Conservation (phyloP, 2,329 filamentous ascomycete genomes). For the Diplodia intermedia region DNA sequence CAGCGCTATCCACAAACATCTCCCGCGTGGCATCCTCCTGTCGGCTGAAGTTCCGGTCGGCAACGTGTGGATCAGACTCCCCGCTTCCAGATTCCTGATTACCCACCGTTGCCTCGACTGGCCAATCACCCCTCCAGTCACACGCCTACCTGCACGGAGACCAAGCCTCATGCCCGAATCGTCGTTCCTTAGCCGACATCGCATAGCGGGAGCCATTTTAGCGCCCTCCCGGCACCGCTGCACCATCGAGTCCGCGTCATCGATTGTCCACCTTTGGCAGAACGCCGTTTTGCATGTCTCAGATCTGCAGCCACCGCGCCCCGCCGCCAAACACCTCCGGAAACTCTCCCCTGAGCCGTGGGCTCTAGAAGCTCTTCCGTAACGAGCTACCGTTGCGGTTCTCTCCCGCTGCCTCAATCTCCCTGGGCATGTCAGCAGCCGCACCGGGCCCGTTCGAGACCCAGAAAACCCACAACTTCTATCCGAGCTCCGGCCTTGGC, state of each 20-base stretch:
- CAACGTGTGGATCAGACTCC: neutral
- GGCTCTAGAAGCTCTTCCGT: neutral
- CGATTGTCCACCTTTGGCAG: neutral
- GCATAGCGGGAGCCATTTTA: conserved; percentile 4
- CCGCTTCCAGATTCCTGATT: neutral
- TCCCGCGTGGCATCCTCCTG: neutral
- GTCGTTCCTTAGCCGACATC: neutral
- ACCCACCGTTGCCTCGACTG: neutral
- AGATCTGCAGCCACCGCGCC: neutral
- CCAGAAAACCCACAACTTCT: neutral
- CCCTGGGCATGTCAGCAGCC: neutral
- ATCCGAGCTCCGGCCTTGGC: conserved; percentile 7
- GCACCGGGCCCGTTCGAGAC: neutral
- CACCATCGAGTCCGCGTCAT: conserved; percentile 2
- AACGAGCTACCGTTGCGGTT: neutral
- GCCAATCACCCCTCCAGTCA: neutral
- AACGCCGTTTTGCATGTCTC: conserved; percentile 4
- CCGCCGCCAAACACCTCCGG: neutral
- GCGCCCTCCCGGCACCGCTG: neutral
- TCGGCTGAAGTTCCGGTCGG: neutral
- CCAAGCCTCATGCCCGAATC: neutral
- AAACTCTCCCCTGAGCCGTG: neutral
- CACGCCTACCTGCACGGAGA: neutral
- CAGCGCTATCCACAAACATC: neutral
- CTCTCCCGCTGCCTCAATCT: neutral